Evolutionary conservation across 495 filamentous ascomycete species (phyloP), one percentile per base, ranked within the genome.

Genomic region (Penicillium pancosmium): DNA sequence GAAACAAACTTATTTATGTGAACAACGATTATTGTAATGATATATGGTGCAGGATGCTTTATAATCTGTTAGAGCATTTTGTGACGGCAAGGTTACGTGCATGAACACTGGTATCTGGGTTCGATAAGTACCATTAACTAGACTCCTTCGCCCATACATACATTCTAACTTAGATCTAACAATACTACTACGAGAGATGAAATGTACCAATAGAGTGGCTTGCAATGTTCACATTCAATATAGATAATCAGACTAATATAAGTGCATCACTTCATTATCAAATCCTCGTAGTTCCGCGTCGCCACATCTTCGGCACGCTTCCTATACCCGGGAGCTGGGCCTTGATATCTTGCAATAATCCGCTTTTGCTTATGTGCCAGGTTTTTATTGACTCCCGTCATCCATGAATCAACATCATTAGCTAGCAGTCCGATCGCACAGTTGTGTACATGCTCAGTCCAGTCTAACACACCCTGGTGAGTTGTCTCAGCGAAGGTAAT

Each of bases 301-400:
- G 61, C 67, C 8, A 69, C 67, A 48, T 61, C 63, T 19, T 68
- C 59, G 3, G 63, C 62, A 9, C 57, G 54, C 44, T 64, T 59
- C 31, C 67, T 36, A 56, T 69, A 67, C 12, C 61, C 64, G n/a
- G 61, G 59, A 8, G 64, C 67, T 3, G 64, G 54, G 8, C 67
- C 64, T 23, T 65, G 59, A 48, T 75, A 76, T 50, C 73, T 47
- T 16, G 72, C 71, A 52, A 74, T 63, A 31, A 66, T 71, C 35
- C 72, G 55, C 58, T 70, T 67, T 55, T 73, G 68, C 57, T 76
- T 76, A 41, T 66, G 56, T 19, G 60, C 60, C 36, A 75, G 40
- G 21, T 76, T 74, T 52, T 68, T 73, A 54, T 76, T 77, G 0
- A 75, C 64, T 0, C 73, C 74, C 1, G 71, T 77, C 73, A 75